phyloP scores from a whole-genome alignment of 176 grass and related monocot genomes.

The bread wheat (Triticum aestivum) region DNA sequence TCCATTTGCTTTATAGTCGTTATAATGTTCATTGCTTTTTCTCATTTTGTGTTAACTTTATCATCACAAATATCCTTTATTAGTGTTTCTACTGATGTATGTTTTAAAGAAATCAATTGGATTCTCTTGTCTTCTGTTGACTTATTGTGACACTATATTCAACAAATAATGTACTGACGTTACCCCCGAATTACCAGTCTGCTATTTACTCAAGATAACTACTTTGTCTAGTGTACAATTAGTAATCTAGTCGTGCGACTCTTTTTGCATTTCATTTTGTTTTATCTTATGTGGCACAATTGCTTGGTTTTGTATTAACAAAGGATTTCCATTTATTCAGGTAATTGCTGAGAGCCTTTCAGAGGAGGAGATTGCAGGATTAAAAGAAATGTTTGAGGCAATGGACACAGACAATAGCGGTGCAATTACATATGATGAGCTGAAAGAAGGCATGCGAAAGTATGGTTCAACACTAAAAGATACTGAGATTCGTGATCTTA shows the following conservation, averaged over 20 bases:
- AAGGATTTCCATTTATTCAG: conserved; percentile 31
- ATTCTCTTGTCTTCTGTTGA: not conserved
- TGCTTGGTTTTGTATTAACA: not conserved
- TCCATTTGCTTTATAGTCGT: not conserved
- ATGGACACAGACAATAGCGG: conserved; percentile 76
- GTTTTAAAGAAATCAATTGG: not conserved
- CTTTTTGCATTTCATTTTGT: not conserved
- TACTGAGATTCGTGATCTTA: conserved; percentile 67
- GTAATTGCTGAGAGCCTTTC: conserved; percentile 85
- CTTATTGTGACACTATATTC: not conserved
- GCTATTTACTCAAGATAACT: not conserved
- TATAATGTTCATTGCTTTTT: not conserved
- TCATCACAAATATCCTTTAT: conserved; percentile 1
- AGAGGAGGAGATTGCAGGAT: conserved; percentile 75
- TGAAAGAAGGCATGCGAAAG: conserved; percentile 67
- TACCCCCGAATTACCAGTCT: conserved; percentile 5
- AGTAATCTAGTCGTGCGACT: not conserved
- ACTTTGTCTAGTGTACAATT: not conserved
- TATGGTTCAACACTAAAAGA: conserved; percentile 67
- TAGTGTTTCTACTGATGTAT: conserved; percentile 34
- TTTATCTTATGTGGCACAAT: not conserved
- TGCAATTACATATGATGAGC: conserved; percentile 79
- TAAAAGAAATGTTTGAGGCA: conserved; percentile 75
- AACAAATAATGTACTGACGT: not conserved
- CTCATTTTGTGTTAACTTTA: not conserved